Conservation (phyloP, 352 stramenopile genomes). For the Globisporangium irregulare region DNA sequence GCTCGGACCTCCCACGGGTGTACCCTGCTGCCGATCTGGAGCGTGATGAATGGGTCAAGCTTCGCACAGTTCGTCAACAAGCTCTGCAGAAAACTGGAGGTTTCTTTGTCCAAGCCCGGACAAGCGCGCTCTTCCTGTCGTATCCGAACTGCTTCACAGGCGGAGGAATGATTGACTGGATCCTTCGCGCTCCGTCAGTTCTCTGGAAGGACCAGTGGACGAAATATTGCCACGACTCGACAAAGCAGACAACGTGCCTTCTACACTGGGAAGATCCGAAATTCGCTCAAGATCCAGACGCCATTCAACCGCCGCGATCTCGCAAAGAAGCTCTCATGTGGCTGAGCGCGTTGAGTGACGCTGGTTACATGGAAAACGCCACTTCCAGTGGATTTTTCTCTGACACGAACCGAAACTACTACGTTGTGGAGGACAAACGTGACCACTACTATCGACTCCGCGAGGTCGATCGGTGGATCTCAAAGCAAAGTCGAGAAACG, state of each 20-base stretch:
- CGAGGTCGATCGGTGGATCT: conserved; percentile 49
- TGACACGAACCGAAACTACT: conserved; percentile 35
- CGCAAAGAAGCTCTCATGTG: conserved; percentile 39
- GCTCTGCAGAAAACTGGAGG: conserved; percentile 38
- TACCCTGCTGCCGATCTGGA: conserved; percentile 16
- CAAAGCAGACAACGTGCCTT: conserved; percentile 17
- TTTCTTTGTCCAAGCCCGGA: conserved; percentile 58
- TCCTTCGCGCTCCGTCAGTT: conserved; percentile 34
- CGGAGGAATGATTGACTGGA: conserved; percentile 64
- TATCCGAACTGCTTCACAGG: conserved; percentile 54
- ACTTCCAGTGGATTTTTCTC: conserved; percentile 17
- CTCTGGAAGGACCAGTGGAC: conserved; percentile 57
- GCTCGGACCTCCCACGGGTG: conserved; percentile 19
- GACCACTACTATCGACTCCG: conserved; percentile 57
- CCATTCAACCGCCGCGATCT: conserved; percentile 39
- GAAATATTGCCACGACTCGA: conserved; percentile 42
- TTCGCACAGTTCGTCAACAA: conserved; percentile 39
- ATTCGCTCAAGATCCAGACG: conserved; percentile 40
- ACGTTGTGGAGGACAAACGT: conserved; percentile 39
- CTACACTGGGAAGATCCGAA: conserved; percentile 36
- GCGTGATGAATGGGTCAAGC: conserved; percentile 53
- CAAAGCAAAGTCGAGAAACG: conserved; percentile 27
- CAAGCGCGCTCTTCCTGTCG: conserved; percentile 29
- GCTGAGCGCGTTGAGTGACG: conserved; percentile 55
- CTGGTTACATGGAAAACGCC: conserved; percentile 57